Conservation (phyloP, 768 basidiomycete genomes). For the Trametes coccinea region DNA sequence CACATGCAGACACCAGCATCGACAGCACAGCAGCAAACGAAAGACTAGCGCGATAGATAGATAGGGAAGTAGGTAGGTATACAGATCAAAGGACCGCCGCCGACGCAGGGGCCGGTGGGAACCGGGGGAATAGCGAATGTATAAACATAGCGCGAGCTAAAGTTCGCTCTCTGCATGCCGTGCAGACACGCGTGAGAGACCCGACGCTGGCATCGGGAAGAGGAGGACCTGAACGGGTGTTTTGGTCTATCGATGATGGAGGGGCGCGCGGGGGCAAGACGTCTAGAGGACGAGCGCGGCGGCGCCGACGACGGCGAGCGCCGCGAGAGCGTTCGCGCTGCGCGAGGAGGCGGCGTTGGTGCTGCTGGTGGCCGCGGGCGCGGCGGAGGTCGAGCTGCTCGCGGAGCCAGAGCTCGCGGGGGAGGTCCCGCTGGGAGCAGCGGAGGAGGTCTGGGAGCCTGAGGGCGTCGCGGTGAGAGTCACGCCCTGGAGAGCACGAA, state of each 20-base stretch:
- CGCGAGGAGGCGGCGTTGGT: constrained; percentile 30
- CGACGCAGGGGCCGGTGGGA: neutral
- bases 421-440: neutral
- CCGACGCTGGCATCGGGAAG: constrained; percentile 5
- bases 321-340: constrained; percentile 40
- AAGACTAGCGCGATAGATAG: neutral
- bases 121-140: constrained; percentile 8
- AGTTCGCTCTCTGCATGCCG: constrained; percentile 2
- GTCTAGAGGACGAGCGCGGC: constrained; percentile 47
- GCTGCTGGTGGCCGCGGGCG: constrained; percentile 7
- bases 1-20: neutral
- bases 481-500: constrained; percentile 44
- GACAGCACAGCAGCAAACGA: neutral
- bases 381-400: constrained; percentile 4
- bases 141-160: constrained; percentile 21
- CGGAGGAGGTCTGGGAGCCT: neutral
- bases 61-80: neutral
- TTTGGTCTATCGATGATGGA: neutral
- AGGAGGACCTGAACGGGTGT: neutral
- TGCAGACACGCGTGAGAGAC: neutral
- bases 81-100: neutral
- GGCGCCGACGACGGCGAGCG: constrained; percentile 45
- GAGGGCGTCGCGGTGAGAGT: constrained; percentile 39
- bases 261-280: too few species aligned
- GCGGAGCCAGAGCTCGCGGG: constrained; percentile 8